Percentiles rank a stretch among this genome's conserved stretches.
phyloP scores from a whole-genome alignment of 306 rosid species.

The Citrullus colocynthis region DNA sequence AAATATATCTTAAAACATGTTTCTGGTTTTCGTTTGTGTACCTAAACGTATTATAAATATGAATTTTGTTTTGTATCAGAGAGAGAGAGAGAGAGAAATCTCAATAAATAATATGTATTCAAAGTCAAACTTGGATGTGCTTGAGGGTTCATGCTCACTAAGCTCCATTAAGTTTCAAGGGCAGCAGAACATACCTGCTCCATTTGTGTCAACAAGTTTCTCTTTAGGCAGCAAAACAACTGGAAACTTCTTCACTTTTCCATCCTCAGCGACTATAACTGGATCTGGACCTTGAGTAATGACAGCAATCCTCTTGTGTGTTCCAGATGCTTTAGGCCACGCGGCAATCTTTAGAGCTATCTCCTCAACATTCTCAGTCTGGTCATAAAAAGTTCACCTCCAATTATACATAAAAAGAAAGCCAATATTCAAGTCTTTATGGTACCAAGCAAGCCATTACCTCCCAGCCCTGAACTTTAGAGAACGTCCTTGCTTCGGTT shows the following conservation, averaged over 20 bases:
- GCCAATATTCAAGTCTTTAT: background rate
- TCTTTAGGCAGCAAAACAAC: conserved; percentile 72
- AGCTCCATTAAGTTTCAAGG: background rate
- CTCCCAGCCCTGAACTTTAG: conserved; percentile 95
- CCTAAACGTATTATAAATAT: background rate
- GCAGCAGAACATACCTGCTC: conserved; percentile 46
- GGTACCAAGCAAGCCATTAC: conserved; percentile 21
- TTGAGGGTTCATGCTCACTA: background rate
- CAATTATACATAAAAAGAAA: background rate
- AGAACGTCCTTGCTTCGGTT: conserved; percentile 83
- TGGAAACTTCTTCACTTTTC: conserved; percentile 58
- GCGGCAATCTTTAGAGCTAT: conserved; percentile 73
- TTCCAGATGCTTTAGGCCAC: conserved; percentile 79
- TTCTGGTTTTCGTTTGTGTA: background rate
- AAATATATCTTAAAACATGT: background rate
- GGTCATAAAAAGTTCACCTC: conserved; percentile 1
- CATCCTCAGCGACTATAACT: conserved; percentile 84
- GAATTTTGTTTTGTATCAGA: background rate
- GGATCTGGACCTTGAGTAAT: conserved; percentile 96
- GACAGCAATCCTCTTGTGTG: conserved; percentile 79
- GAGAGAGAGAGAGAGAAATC: background rate
- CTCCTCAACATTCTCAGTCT: conserved; percentile 91
- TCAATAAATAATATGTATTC: conserved; percentile 17
- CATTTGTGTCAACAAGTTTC: conserved; percentile 87
- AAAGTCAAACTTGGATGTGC: background rate